A percentile compares a stretch with the other conserved stretches of the same genome.
Conservation (phyloP, 1,139 yeast genomes). For the Protomyces inouyei region DNA sequence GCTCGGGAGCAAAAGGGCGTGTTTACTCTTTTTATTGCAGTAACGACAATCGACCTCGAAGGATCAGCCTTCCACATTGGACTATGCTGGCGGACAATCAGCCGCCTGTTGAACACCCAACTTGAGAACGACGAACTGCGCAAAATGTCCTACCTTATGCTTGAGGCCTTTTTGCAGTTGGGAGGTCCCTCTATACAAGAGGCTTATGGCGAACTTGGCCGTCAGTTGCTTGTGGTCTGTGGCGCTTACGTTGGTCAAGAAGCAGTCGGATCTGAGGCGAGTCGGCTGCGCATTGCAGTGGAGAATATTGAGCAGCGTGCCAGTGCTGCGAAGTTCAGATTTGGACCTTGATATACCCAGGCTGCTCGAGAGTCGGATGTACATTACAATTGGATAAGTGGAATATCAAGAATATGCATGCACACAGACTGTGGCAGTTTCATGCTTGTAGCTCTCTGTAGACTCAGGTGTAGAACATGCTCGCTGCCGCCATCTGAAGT, state of each 20-base stretch:
- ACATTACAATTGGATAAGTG: too few species aligned
- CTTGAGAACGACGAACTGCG: conserved; percentile 43
- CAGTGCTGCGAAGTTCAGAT: not conserved
- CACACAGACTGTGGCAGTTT: too few species aligned
- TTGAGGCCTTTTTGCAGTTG: conserved; percentile 92
- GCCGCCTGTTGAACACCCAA: conserved; percentile 57
- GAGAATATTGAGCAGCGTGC: not conserved
- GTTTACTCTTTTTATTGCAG: conserved; percentile 69
- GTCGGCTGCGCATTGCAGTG: conserved; percentile 5
- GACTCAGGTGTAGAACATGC: too few species aligned
- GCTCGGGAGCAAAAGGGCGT: conserved; percentile 86
- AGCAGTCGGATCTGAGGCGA: conserved; percentile 11
- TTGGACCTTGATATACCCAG: not conserved
- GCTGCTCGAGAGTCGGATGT: too few species aligned
- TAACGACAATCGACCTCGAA: conserved; percentile 46
- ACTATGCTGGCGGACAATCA: conserved; percentile 62
- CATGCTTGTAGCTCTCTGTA: too few species aligned
- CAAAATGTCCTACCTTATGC: conserved; percentile 66
- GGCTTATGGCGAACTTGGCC: conserved; percentile 65
- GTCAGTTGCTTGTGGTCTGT: conserved; percentile 48
- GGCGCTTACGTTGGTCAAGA: conserved; percentile 19
- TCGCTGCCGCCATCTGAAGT: too few species aligned
- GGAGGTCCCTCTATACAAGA: conserved; percentile 54
- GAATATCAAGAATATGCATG: too few species aligned
- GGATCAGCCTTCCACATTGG: conserved; percentile 50